These are phyloP conservation scores for Starmerella potacharoeniae DNA, from an alignment of 805 yeast genomes.

Conservation along the genomic window DNA sequence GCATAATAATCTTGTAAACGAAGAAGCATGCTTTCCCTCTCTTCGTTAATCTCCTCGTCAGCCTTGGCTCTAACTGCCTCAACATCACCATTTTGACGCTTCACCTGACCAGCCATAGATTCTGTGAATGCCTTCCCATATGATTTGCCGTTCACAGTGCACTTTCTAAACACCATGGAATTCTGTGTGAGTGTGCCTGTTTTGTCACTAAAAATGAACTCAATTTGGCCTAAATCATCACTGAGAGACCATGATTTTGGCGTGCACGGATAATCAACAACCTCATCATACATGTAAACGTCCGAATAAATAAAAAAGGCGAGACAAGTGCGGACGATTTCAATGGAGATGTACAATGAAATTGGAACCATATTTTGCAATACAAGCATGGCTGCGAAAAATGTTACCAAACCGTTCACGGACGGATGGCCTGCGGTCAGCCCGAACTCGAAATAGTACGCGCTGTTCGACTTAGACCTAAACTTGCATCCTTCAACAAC, in stretches of 20 bases:
- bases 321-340: conserved; percentile 65
- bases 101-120: conserved; percentile 60
- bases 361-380: conserved; percentile 73
- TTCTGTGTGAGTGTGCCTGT: conserved; percentile 79
- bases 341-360: conserved; percentile 66
- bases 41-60: conserved; percentile 34
- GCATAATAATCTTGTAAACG: conserved; percentile 29
- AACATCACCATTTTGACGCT: conserved; percentile 42
- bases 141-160: conserved; percentile 53
- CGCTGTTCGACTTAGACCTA: conserved; percentile 36
- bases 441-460: conserved; percentile 46
- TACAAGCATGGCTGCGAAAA: conserved; percentile 60
- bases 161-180: conserved; percentile 71
- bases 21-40: conserved; percentile 39
- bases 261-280: conserved; percentile 60
- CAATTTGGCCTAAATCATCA: conserved; percentile 76
- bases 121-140: conserved; percentile 73
- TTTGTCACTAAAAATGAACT: conserved; percentile 70
- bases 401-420: conserved; percentile 53
- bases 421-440: conserved; percentile 51
- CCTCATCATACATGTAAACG: conserved; percentile 54
- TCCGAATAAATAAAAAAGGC: conserved; percentile 68
- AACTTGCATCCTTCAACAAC: conserved; percentile 58
- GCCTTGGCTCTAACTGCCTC: conserved; percentile 37
- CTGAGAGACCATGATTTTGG: conserved; percentile 78